Base-by-base conservation (phyloP, 139 green algal genomes). In the Deuterostichococcus epilithicus region DNA sequence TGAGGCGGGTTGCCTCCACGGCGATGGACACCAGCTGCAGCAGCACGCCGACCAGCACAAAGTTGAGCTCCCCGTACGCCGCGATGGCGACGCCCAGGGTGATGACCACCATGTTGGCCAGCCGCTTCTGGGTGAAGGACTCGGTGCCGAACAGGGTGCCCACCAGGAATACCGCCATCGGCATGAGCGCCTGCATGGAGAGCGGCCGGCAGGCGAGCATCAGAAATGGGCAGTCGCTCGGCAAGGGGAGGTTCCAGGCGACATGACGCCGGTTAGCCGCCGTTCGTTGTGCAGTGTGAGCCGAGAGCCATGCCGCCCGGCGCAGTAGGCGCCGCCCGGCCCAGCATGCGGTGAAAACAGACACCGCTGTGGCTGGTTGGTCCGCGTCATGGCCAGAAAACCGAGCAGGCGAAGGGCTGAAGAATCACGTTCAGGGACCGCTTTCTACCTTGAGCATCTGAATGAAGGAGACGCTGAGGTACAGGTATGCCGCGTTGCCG, bases 21-120 rank as follows among this genome's bases (percentile, higher is more conserved):
- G 70, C 20, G 18, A 98, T 86, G 13, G 94, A 89, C 5, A 81
- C 80, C 28, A 98, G 90, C 87, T 98, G 94, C 80, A 97, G 83
- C 25, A 93, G 39, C 37, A 98, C 74, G 20, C 94, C 94, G 23
- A 82, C 85, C 30, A 92, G 35, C 25, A 96, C 84, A 30, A 98
- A 89, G 85, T 96, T 95, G 66, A 89, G 32, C 81, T 95, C 91
- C 0, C 2, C 92, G 90, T 28, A 92, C 82, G 67, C 87, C 58
- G 90, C 93, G 3, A 97, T 76, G 23, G 92, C 80, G 65, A 98
- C 94, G 13, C 94, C 94, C 3, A 95, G 73, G 2, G 93, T 90
- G 52, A 98, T 94, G 1, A 95, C 76, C 1, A 88, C 28, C 92
- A 98, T 97, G 83, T 96, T 98, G 30, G 78, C 38, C 32, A 90